Conservation (phyloP, 2,329 filamentous ascomycete genomes). For the Alternaria angustiovoidea region DNA sequence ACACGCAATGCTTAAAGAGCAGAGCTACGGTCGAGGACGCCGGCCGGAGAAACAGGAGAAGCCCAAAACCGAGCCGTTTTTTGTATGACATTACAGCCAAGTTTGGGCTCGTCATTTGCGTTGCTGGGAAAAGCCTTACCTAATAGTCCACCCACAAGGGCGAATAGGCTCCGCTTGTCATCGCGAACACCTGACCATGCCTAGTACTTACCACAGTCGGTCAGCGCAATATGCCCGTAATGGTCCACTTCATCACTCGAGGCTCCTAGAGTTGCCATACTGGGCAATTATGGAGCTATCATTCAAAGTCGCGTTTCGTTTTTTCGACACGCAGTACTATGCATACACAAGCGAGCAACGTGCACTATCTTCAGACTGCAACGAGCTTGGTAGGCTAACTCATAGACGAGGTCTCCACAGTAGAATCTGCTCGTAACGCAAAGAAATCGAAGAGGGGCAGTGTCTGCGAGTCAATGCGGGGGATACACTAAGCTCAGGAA, state of each 20-base stretch:
- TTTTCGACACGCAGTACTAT: slow-evolving; percentile 4
- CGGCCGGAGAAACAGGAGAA: slow-evolving; percentile 48
- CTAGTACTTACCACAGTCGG: slow-evolving; percentile 24
- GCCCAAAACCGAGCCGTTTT: slow-evolving; percentile 23
- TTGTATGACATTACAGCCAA: slow-evolving; percentile 39
- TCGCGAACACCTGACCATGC: slow-evolving; percentile 36
- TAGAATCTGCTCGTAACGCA: slow-evolving; percentile 29
- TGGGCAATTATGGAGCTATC: slow-evolving; percentile 15
- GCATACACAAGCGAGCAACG: slow-evolving; percentile 15
- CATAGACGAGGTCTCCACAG: slow-evolving; percentile 24
- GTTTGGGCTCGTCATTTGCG: slow-evolving; percentile 37
- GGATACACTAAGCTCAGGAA: slow-evolving; percentile 30
- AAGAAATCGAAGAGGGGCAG: slow-evolving; percentile 27
- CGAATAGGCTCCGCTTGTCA: slow-evolving; percentile 47
- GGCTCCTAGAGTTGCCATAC: slow-evolving; percentile 11
- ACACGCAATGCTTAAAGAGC: slow-evolving; percentile 4
- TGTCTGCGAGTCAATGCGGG: slow-evolving; percentile 9
- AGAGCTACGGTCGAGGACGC: slow-evolving; percentile 21
- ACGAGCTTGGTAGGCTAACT: slow-evolving; percentile 24
- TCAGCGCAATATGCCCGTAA: slow-evolving; percentile 32
- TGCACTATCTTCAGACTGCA: slow-evolving; percentile 18
- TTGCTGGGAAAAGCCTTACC: slow-evolving; percentile 42
- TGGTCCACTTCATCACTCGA: slow-evolving; percentile 21
- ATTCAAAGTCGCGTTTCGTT: slow-evolving; percentile 8
- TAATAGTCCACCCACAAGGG: slow-evolving; percentile 42